Evolutionary conservation across 2,329 filamentous ascomycete genomes (phyloP).

Genomic region (Trichophyton rubrum): DNA sequence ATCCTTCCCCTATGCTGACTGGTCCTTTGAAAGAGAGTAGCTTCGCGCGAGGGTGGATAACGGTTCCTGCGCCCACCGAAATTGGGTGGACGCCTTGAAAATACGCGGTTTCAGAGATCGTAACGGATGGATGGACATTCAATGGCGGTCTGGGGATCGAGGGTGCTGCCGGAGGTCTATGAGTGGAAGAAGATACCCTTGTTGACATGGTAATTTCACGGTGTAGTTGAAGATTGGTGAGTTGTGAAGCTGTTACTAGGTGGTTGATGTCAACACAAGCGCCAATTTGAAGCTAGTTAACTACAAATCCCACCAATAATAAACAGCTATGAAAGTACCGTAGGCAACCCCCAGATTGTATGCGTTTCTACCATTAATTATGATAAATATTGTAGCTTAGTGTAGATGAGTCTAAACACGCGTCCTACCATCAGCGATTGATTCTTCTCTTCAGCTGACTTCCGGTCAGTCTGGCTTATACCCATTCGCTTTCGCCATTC

Average conservation of each 20-base stretch:
- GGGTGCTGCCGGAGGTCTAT: conserved; percentile 1
- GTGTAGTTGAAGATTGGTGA: background rate
- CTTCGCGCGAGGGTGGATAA: conserved; percentile 75
- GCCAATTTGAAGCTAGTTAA: no score
- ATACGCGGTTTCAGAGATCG: conserved; percentile 28
- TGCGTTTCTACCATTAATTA: background rate
- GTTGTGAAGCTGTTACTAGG: background rate
- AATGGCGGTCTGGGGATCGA: conserved; percentile 22
- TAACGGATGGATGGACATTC: conserved; percentile 25
- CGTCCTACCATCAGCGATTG: background rate
- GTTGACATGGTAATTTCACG: conserved; percentile 10
- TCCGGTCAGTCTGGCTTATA: conserved; percentile 22
- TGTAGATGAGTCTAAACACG: background rate
- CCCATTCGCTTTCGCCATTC: conserved; percentile 68
- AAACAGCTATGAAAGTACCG: background rate
- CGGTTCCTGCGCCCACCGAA: conserved; percentile 60
- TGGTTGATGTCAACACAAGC: background rate
- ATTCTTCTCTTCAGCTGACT: conserved; percentile 10
- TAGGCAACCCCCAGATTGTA: background rate
- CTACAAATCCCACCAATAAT: background rate
- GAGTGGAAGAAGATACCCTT: conserved; percentile 17
- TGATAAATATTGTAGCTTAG: background rate
- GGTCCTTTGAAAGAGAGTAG: conserved; percentile 68
- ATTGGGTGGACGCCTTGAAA: conserved; percentile 60
- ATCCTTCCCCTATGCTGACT: conserved; percentile 67